These are phyloP conservation scores for Stellera chamaejasme DNA, from an alignment of 345 rosid species.

Conservation along the genomic window DNA sequence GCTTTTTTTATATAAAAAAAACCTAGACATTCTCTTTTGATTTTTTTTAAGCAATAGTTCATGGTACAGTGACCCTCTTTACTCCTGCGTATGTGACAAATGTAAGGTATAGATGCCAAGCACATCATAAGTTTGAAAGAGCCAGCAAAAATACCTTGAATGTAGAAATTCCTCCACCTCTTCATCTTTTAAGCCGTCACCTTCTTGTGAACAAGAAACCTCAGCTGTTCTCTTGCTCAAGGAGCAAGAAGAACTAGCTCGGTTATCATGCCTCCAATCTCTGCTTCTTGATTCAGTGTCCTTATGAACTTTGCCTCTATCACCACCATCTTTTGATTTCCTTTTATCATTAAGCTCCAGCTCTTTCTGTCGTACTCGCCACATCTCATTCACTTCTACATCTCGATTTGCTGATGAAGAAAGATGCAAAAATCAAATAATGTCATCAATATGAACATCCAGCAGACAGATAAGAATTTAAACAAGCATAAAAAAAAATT, in stretches of 20 bases:
- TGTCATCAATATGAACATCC: not conserved
- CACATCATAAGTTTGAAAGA: not conserved
- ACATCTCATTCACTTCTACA: slow-evolving; percentile 83
- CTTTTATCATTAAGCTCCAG: slow-evolving; percentile 42
- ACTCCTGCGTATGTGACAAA: no score
- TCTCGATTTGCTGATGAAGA: slow-evolving; percentile 58
- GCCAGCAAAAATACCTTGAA: slow-evolving; percentile 41
- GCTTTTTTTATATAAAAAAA: no score
- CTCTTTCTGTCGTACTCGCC: slow-evolving; percentile 73
- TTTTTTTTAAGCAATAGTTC: no score
- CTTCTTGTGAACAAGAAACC: slow-evolving; percentile 24
- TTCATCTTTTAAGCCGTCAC: slow-evolving; percentile 59
- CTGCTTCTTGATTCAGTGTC: slow-evolving; percentile 21
- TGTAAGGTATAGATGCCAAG: no score
- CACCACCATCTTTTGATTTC: slow-evolving; percentile 31
- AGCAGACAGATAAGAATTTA: no score
- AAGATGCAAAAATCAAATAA: slow-evolving; percentile 4
- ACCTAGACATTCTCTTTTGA: no score
- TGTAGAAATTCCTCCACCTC: slow-evolving; percentile 70
- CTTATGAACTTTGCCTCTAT: slow-evolving; percentile 18
- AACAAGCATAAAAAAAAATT: no score
- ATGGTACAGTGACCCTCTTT: no score
- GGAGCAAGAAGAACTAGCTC: slow-evolving; percentile 23
- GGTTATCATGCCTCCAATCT: slow-evolving; percentile 25
- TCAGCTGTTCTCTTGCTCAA: slow-evolving; percentile 25